Evolutionary conservation across 2,329 filamentous ascomycete species (phyloP), one percentile per base, ranked within the genome.

Genomic region (Trichophyton mentagrophytes): DNA sequence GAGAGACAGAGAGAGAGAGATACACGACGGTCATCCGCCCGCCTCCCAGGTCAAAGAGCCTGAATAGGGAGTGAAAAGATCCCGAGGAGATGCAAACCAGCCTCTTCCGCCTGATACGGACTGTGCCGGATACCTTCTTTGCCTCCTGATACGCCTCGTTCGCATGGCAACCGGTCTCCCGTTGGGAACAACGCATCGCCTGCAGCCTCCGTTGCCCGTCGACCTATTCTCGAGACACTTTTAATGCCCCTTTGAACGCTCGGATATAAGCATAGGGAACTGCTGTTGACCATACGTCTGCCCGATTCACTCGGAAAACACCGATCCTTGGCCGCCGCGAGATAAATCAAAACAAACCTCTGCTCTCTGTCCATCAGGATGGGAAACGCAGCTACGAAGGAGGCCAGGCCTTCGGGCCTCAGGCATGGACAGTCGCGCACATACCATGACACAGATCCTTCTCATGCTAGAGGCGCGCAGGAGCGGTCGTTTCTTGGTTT

Each of bases 401-500:
- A 78, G 69, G 71, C 74, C 60, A 73, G 76, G 64, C 67, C 71
- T 25, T 64, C 65, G 8, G 36, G 56, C 8, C 25, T 51, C 6
- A 63, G 64, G 42, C 61, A 62, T 60, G 55, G 60, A 17, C 62
- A 62, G 47, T 55, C 57, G 13, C 63, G 63, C 15, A 47, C 38
- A 20, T 58, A 65, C 27, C 46, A 62, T 46, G 40, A 57, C 22
- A 40, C 47, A 22, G 40, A 63, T 15, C n/a, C 47, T 8, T 47
- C 57, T 27, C n/a, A 57, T 22, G 9, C 57, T 3, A 51, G 33
- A 15, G 61, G 42, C 36, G 67, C 70, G 15, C 79, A 78, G 47
- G 82, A 86, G 65, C 74, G 85, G 38, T 81, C 81, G 1, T 80
- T 85, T 64, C 76, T 85, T 36, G 80, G 81, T 60, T 74, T 86